Conservation (phyloP, 305 asterid species). For the Stenogyne calaminthoides region DNA sequence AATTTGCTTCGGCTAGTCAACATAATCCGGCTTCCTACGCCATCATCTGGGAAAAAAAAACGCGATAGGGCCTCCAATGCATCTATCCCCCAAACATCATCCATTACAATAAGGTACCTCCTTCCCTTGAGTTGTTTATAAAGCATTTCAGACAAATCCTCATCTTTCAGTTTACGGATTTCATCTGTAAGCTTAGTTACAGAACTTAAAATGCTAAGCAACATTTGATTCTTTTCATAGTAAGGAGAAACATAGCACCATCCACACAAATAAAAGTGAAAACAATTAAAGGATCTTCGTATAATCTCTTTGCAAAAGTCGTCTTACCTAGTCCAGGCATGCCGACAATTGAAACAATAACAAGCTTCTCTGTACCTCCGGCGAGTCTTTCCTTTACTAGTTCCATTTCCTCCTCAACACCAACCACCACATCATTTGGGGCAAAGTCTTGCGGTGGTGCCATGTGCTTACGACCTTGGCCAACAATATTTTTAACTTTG, state of each 20-base stretch:
- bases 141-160: not conserved
- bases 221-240: not conserved
- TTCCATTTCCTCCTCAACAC: not conserved
- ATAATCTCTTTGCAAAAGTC: not conserved
- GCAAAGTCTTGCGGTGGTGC: not conserved
- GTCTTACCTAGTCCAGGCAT: conserved; percentile 1
- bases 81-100: not conserved
- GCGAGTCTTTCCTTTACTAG: not conserved
- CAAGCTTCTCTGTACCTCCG: not conserved
- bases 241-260: not conserved
- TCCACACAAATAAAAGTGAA: not conserved
- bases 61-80: not conserved
- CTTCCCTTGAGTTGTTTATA: not conserved
- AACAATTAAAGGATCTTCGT: not conserved
- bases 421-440: not conserved
- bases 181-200: not conserved
- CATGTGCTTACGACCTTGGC: not conserved
- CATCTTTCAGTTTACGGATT: not conserved
- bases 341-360: not conserved
- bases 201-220: not conserved
- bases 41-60: not conserved
- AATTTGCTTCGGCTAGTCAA: not conserved
- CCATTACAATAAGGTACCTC: not conserved
- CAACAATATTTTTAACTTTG: not conserved
- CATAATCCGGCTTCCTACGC: not conserved